Evolutionary conservation across 345 rosid genomes (phyloP), one percentile per base, ranked within the genome.

Genomic region (Cardamine chenopodiifolia): DNA sequence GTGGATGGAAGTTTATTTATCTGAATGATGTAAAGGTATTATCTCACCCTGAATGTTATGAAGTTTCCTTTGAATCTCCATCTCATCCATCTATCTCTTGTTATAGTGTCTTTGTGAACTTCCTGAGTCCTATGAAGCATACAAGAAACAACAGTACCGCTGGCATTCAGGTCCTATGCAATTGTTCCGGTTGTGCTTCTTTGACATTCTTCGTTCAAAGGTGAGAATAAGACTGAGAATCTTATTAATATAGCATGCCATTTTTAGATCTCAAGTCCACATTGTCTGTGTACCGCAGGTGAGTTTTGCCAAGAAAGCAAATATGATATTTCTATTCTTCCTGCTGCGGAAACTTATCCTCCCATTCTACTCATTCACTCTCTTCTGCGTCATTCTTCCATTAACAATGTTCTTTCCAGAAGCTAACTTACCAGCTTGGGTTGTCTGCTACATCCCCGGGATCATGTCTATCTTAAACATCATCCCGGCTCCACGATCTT

Each of bases 121-220:
- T 81, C 98, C 98, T 3, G 98, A 93, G 78, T 93, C 97, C 10
- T 93, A 93, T 71, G 98, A 87, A 70, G 98, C 98, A 39, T 93
- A 93, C 86, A 89, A 89, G 62, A 92, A 92, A 79, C 98, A 92
- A 85, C 98, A 92, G 64, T 85, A 92, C 62, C 95, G 97, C 14
- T 93, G 98, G 98, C 98, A 93, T 86, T 93, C 98, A 1, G 98
- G 98, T 79, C 98, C 98, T 8, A 93, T 93, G 98, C 98, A 93
- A 62, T 68, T 93, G 73, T 89, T 93, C 68, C 87, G 96, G 31
- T 62, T 93, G 79, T 90, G 97, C 81, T 89, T 93, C 80, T 0
- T 85, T 48, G 95, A 87, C 79, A 45, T 90, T 56, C 80, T 93
- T 60, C 84, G 83, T 15, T 88, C 98, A 26, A 93, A 90, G 98